Conservation (phyloP, 768 basidiomycete species). For the Glaciozyma antarctica region DNA sequence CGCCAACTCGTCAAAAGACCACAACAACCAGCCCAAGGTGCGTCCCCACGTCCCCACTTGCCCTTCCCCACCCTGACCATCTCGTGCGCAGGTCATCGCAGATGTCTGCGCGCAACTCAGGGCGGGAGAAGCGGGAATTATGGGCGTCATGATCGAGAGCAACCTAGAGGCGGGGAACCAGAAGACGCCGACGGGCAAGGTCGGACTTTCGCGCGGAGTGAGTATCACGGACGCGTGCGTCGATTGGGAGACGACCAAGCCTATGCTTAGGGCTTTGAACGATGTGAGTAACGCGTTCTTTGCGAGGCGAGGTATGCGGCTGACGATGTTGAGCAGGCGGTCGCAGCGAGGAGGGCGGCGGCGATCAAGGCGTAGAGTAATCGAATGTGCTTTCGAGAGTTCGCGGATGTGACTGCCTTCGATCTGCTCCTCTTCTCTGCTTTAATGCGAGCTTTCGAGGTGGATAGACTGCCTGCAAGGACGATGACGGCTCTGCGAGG, state of each 20-base stretch:
- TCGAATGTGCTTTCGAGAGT: no score
- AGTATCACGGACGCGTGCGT: slow-evolving; percentile 90
- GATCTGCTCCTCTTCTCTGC: no score
- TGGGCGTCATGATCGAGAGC: slow-evolving; percentile 95
- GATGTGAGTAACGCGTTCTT: slow-evolving; percentile 1
- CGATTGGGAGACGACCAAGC: slow-evolving; percentile 68
- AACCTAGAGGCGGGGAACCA: slow-evolving; percentile 86
- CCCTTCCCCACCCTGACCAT: no score
- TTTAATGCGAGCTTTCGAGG: no score
- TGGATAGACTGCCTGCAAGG: no score
- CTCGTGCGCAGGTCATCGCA: slow-evolving; percentile 48
- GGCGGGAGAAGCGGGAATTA: slow-evolving; percentile 58
- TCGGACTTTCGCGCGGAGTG: slow-evolving; percentile 41
- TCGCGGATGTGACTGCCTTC: no score
- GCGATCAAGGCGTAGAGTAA: no score
- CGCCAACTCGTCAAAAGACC: slow-evolving; percentile 92
- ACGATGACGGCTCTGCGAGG: no score
- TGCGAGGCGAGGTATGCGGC: neutral
- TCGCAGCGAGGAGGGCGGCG: neutral
- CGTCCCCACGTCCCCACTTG: slow-evolving; percentile 1
- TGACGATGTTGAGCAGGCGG: neutral
- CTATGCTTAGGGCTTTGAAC: slow-evolving; percentile 54
- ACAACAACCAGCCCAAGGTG: slow-evolving; percentile 73
- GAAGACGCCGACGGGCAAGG: slow-evolving; percentile 57
- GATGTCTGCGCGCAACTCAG: slow-evolving; percentile 64